phyloP scores from a whole-genome alignment of 495 filamentous ascomycete genomes.

The Elasticomyces elasticus region DNA sequence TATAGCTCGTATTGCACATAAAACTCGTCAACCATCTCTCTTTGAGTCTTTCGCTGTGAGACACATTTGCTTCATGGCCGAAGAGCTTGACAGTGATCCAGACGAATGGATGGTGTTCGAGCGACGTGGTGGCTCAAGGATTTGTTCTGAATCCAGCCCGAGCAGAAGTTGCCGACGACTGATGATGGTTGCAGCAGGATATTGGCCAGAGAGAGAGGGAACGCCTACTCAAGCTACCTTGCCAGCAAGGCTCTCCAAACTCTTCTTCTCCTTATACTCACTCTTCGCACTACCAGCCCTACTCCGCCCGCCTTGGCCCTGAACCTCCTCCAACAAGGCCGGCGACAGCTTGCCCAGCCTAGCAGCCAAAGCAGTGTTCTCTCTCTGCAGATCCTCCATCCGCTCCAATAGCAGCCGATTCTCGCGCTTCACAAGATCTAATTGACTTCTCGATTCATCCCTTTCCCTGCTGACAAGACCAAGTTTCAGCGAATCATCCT shows the following conservation, averaged over 20 bases:
- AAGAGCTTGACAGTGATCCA: too few species aligned
- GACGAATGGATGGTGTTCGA: too few species aligned
- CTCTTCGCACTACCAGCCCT: slow-evolving; percentile 2
- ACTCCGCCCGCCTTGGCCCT: slow-evolving; percentile 6
- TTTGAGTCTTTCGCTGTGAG: too few species aligned
- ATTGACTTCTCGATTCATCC: slow-evolving; percentile 28
- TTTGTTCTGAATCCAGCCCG: too few species aligned
- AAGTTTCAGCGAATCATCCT: slow-evolving; percentile 28
- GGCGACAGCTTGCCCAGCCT: slow-evolving; percentile 38
- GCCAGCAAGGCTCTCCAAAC: slow-evolving; percentile 1
- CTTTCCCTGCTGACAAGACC: slow-evolving; percentile 26
- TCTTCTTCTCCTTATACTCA: slow-evolving; percentile 3
- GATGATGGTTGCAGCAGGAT: too few species aligned
- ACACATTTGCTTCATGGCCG: too few species aligned
- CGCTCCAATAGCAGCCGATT: slow-evolving; percentile 29
- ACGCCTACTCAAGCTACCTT: too few species aligned
- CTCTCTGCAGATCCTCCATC: slow-evolving; percentile 34
- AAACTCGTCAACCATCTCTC: too few species aligned
- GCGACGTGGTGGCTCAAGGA: too few species aligned
- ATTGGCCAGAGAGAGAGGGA: too few species aligned
- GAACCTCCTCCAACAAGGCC: slow-evolving; percentile 5
- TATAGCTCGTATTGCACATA: too few species aligned
- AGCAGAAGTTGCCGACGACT: too few species aligned
- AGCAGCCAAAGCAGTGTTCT: slow-evolving; percentile 42
- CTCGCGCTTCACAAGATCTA: slow-evolving; percentile 29